These are phyloP conservation scores for Neurospora sp. DNA, from an alignment of 495 filamentous ascomycete genomes.

Conservation along the genomic window DNA sequence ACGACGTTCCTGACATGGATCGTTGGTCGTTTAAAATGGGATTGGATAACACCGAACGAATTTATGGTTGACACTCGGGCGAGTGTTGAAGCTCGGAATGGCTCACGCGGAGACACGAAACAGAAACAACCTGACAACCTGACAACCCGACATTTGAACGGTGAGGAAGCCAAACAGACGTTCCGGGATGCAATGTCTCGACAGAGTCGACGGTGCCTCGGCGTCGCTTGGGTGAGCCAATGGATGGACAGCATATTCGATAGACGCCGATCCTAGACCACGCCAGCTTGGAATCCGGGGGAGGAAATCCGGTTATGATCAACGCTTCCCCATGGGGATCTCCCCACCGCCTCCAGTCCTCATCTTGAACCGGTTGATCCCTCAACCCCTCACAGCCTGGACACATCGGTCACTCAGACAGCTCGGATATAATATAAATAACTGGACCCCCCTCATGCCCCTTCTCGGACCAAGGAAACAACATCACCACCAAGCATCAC, in stretches of 20 bases:
- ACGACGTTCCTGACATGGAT: neutral
- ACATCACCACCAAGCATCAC: neutral
- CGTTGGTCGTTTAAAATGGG: neutral
- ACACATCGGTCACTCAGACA: neutral
- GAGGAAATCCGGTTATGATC: neutral
- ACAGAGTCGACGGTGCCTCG: neutral
- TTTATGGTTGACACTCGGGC: neutral
- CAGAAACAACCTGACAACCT: neutral
- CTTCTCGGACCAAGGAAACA: neutral
- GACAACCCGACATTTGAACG: neutral
- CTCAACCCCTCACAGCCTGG: neutral
- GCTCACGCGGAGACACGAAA: neutral
- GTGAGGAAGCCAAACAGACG: neutral
- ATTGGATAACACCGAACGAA: neutral
- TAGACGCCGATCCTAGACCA: neutral
- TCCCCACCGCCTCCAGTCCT: neutral
- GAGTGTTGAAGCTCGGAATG: neutral
- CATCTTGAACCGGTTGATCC: neutral
- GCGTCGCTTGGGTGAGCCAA: neutral
- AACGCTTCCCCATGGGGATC: neutral
- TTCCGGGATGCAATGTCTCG: neutral
- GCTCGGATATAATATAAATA: neutral
- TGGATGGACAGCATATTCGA: neutral
- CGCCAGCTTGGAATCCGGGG: neutral
- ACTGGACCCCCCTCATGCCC: neutral